A percentile compares a stretch with the other conserved stretches of the same genome.
phyloP scores from a whole-genome alignment of 176 grass and related monocot species.

The Oropetium thomaeum region DNA sequence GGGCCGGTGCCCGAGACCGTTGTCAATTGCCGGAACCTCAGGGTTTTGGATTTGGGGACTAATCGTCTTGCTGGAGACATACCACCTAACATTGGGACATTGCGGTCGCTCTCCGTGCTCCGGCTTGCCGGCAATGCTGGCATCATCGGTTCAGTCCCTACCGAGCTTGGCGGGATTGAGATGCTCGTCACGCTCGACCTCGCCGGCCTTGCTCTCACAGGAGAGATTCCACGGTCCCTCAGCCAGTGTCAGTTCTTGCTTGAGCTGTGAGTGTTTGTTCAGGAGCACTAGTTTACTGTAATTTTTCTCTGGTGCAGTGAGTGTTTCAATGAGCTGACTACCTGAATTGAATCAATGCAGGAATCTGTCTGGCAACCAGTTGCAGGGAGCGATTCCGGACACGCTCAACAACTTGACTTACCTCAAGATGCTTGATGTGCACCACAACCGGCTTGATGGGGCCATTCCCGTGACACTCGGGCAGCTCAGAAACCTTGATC shows the following conservation, averaged over 20 bases:
- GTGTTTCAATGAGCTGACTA: conserved; percentile 23
- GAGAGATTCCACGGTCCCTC: conserved; percentile 66
- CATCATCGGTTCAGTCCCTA: conserved; percentile 55
- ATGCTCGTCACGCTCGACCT: conserved; percentile 81
- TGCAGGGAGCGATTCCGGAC: conserved; percentile 63
- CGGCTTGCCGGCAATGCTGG: conserved; percentile 53
- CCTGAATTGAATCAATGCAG: conserved; percentile 47
- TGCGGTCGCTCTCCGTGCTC: conserved; percentile 72
- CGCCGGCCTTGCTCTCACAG: conserved; percentile 56
- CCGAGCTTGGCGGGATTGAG: conserved; percentile 65
- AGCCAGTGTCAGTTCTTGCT: conserved; percentile 83
- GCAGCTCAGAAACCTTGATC: conserved; percentile 64
- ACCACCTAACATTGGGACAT: conserved; percentile 50
- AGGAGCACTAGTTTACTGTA: neutral
- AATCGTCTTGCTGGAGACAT: conserved; percentile 67
- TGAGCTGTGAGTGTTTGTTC: conserved; percentile 71
- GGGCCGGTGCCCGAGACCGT: conserved; percentile 54
- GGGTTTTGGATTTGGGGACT: conserved; percentile 72
- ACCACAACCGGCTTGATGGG: conserved; percentile 55
- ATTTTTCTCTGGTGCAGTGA: neutral
- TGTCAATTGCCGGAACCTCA: conserved; percentile 52
- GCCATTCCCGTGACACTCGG: conserved; percentile 63
- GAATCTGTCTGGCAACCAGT: conserved; percentile 72
- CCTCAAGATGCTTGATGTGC: conserved; percentile 75
- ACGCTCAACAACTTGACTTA: conserved; percentile 75